Conservation (phyloP, 805 yeast genomes). For the Candida sonorensis region DNA sequence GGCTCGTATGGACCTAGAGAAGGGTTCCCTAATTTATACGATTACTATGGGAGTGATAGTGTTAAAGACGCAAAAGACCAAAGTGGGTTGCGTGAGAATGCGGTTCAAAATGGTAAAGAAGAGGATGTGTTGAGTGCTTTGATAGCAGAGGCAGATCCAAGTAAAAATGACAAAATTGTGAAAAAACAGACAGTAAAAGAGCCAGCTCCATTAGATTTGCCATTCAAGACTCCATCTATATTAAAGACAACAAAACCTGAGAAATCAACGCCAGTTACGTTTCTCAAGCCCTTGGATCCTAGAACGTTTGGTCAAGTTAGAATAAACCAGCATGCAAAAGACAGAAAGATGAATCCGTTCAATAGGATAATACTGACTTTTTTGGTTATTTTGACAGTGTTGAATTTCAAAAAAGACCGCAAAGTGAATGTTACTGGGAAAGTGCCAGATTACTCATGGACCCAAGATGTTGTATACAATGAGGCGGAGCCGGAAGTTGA, state of each 20-base stretch:
- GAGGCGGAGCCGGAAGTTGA: neutral
- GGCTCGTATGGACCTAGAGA: conserved; percentile 71
- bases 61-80: neutral
- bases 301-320: conserved; percentile 34
- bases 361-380: conserved; percentile 47
- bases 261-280: conserved; percentile 24
- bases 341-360: conserved; percentile 50
- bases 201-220: conserved; percentile 48
- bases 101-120: too few relatives aligned
- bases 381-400: conserved; percentile 37
- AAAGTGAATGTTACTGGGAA: conserved; percentile 23
- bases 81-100: too few relatives aligned
- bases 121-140: conserved; percentile 5
- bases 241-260: conserved; percentile 24
- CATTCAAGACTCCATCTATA: conserved; percentile 40
- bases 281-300: conserved; percentile 32
- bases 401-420: conserved; percentile 52
- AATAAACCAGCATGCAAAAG: conserved; percentile 35
- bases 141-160: conserved; percentile 5
- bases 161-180: neutral
- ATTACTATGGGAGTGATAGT: conserved; percentile 15
- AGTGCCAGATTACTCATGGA: conserved; percentile 27
- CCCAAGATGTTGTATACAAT: conserved; percentile 4
- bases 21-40: conserved; percentile 40
- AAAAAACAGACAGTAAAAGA: neutral